phyloP scores from a whole-genome alignment of 23 red algal genomes.

The Agarophyton chilense region DNA sequence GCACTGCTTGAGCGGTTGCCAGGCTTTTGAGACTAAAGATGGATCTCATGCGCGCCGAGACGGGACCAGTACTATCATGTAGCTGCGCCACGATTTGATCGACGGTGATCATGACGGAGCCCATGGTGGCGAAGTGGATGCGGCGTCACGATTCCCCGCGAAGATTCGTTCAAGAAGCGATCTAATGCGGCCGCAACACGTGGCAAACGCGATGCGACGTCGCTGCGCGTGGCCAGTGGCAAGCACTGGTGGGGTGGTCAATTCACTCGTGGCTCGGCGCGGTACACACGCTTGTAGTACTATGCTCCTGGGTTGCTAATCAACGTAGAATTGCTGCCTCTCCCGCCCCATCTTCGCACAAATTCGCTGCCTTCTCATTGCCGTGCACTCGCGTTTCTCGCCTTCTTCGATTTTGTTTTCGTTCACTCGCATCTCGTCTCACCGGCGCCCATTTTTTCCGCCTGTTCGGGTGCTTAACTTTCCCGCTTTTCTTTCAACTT shows the following conservation, averaged over 20 bases:
- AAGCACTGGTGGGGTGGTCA: not conserved
- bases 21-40: constrained; percentile 90
- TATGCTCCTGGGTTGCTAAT: too few relatives aligned
- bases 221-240: constrained; percentile 8
- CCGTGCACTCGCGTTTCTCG: not conserved
- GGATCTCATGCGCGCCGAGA: constrained; percentile 81
- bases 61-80: constrained; percentile 5
- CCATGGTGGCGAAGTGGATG: too few relatives aligned
- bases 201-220: not conserved
- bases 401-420: not conserved
- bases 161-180: too few relatives aligned
- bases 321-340: too few relatives aligned
- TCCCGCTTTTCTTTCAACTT: not conserved
- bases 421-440: not conserved
- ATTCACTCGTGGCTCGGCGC: not conserved
- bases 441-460: not conserved
- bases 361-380: not conserved
- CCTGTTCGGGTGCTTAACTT: not conserved
- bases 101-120: constrained; percentile 12
- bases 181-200: not conserved
- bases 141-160: too few relatives aligned
- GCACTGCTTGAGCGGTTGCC: constrained; percentile 45
- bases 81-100: constrained; percentile 27
- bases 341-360: too few relatives aligned
- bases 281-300: not conserved